Conservation (phyloP, 169 alveolate species). For the Cyclospora cayetanensis region DNA sequence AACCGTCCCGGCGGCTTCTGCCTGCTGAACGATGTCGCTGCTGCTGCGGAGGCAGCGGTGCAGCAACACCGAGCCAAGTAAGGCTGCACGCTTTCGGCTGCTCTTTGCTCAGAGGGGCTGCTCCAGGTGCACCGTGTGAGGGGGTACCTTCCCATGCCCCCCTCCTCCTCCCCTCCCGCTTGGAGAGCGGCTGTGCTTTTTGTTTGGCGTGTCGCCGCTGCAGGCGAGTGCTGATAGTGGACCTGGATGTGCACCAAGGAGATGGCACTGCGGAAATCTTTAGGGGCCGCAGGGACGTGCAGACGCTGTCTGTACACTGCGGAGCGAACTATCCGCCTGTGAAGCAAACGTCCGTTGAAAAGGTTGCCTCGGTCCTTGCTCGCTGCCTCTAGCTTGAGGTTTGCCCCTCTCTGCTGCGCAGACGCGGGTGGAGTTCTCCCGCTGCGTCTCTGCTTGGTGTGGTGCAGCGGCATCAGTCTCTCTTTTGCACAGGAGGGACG, state of each 20-base stretch:
- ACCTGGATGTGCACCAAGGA: conserved; percentile 77
- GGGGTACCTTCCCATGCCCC: not conserved
- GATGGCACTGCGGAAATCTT: conserved; percentile 78
- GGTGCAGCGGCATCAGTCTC: too few relatives aligned
- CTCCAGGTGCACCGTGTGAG: not conserved
- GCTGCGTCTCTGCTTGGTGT: too few relatives aligned
- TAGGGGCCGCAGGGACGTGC: conserved; percentile 52
- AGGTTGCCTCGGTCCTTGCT: not conserved
- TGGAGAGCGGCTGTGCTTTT: not conserved
- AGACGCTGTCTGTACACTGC: conserved; percentile 75
- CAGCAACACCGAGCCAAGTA: not conserved
- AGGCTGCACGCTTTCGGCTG: not conserved
- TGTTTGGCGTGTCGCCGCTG: not conserved
- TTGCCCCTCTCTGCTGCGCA: too few relatives aligned
- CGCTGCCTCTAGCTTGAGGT: too few relatives aligned
- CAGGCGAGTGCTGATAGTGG: conserved; percentile 70
- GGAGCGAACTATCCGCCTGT: conserved; percentile 71
- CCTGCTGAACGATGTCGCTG: conserved; percentile 73
- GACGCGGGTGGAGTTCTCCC: too few relatives aligned
- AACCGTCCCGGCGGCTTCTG: conserved; percentile 73
- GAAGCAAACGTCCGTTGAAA: conserved; percentile 67
- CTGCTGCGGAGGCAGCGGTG: conserved; percentile 70
- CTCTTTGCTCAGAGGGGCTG: not conserved
- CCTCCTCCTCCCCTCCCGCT: not conserved
- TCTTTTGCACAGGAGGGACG: too few relatives aligned